Base-by-base conservation (phyloP, 2,329 filamentous ascomycete species). In the Thelonectria rubi region DNA sequence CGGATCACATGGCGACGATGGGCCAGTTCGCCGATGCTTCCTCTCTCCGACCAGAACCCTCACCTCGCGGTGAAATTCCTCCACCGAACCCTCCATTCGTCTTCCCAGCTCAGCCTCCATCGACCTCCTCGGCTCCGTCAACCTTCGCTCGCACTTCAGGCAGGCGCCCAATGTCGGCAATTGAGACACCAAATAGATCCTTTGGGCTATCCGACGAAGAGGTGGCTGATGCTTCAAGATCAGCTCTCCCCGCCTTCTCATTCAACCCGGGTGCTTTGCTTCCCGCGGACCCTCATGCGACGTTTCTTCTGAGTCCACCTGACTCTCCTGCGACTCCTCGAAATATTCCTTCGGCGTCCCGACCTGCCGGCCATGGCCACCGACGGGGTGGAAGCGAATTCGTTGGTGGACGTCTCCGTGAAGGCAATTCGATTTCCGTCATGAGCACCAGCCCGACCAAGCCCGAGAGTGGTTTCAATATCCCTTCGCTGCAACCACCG, bases 311-410 rank as follows among this genome's bases (percentile, higher is more conserved):
- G 20, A 85, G 82, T 53, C 86, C 87, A 14, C 83, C 86, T 0
- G 76, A 83, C 15, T 84, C 85, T n/a, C 84, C 86, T 12, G 77
- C 79, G 15, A 84, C 85, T 4, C 78, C 80, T 2, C 77, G 79
- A 39, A 74, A 79, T 1, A 75, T 80, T 17, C 84, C 88, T n/a
- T 84, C 86, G 7, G 83, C 88, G 17, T 81, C 84, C 18, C 82
- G 86, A 62, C 80, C 84, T 21, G 78, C 79, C 32, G 88, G 89
- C 20, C 91, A 93, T 73, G 88, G 90, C 30, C 94, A 97, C 75
- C 85, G 89, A 70, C 86, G 94, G 71, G 91, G 91, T 55, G 91
- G 88, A 26, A 97, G 93, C 74, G 93, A 97, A 74, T 93, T 96
- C 71, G 91, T 96, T 48, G 92, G 92, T 39, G 91, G 91, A 8